These are phyloP conservation scores for Cystofilobasidium bisporidii DNA, from an alignment of 768 basidiomycete genomes.

Conservation along the genomic window DNA sequence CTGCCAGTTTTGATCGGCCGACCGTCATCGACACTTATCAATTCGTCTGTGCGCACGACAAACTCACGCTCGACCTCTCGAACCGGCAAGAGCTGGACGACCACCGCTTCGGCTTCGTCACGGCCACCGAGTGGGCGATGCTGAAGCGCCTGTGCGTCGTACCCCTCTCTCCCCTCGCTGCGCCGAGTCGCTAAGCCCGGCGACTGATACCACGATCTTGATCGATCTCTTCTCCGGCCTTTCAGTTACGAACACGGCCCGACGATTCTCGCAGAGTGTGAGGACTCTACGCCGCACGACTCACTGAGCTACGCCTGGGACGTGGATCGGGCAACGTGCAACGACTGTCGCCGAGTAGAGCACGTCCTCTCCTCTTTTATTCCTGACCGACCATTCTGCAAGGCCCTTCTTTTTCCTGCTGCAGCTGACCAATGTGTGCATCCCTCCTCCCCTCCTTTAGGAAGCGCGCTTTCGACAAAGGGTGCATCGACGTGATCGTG, in stretches of 20 bases:
- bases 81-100: slow-evolving; percentile 5
- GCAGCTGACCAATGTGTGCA: too few relatives aligned
- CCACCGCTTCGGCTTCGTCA: not conserved
- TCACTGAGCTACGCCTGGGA: not conserved
- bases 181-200: not conserved
- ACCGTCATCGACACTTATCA: not conserved
- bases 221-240: not conserved
- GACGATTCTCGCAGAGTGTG: not conserved
- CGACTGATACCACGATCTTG: too few relatives aligned
- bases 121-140: not conserved
- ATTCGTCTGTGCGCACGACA: slow-evolving; percentile 11
- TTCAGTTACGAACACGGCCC: not conserved
- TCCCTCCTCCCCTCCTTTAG: not conserved
- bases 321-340: not conserved
- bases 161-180: not conserved
- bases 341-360: not conserved
- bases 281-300: not conserved
- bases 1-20: not conserved
- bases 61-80: slow-evolving; percentile 9
- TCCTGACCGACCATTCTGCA: too few relatives aligned
- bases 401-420: too few relatives aligned
- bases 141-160: not conserved
- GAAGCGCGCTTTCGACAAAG: not conserved
- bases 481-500: not conserved
- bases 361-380: not conserved